phyloP scores from a whole-genome alignment of 2,329 filamentous ascomycete genomes.

The Stemphylium beticola region DNA sequence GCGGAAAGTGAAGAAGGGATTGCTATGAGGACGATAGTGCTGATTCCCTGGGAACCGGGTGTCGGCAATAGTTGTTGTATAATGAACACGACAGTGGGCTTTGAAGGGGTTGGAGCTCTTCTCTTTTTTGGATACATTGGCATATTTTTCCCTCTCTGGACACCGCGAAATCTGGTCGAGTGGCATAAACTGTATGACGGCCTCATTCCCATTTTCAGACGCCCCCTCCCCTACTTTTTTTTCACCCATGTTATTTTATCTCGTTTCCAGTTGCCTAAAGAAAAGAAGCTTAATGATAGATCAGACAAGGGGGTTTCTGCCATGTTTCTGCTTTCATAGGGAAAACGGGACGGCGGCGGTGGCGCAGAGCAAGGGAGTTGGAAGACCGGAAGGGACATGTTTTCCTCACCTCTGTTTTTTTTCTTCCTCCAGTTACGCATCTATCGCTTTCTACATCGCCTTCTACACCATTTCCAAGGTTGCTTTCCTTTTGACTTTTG shows the following conservation, averaged over 20 bases:
- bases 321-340: background rate
- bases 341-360: too few species aligned
- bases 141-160: background rate
- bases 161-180: background rate
- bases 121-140: background rate
- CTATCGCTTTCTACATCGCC: too few species aligned
- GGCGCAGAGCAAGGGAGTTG: too few species aligned
- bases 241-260: background rate
- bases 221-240: too few species aligned
- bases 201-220: too few species aligned
- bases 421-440: too few species aligned
- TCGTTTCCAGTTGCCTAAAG: background rate
- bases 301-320: background rate
- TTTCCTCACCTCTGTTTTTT: too few species aligned
- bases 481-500: too few species aligned
- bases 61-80: background rate
- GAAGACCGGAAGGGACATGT: too few species aligned
- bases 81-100: slow-evolving; percentile 1
- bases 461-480: too few species aligned
- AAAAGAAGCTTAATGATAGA: background rate
- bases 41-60: background rate
- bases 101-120: background rate
- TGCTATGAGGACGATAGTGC: background rate
- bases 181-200: too few species aligned
- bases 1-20: slow-evolving; percentile 28